Evolutionary conservation across 305 asterid species (phyloP).

Genomic region (Solanum hybrid): DNA sequence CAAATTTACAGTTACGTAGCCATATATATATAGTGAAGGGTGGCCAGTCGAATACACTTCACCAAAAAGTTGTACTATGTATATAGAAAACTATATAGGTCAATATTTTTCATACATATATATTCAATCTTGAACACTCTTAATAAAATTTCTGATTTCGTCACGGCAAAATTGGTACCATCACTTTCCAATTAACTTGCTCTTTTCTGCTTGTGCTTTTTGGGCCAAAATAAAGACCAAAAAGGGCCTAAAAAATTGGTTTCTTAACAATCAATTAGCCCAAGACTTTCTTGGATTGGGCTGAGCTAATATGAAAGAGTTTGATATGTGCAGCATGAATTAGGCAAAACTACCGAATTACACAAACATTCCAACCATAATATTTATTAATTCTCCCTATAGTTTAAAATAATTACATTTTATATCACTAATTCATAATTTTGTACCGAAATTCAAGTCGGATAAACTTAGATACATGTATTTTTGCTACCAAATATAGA

Average conservation of each 20-base stretch:
- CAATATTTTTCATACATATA: too few species aligned
- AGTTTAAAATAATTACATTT: too few species aligned
- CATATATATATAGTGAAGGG: background rate
- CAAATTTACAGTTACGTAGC: background rate
- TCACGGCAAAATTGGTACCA: background rate
- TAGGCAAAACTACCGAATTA: background rate
- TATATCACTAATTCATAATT: too few species aligned
- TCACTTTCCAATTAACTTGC: background rate
- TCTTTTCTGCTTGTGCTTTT: background rate
- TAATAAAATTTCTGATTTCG: background rate
- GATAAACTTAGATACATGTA: too few species aligned
- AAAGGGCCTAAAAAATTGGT: background rate
- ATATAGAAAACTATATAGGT: too few species aligned
- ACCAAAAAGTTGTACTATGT: too few species aligned
- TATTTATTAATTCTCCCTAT: too few species aligned
- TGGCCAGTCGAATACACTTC: background rate
- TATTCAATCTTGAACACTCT: too few species aligned
- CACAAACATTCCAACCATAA: background rate
- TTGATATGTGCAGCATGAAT: too few species aligned
- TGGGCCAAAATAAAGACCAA: background rate
- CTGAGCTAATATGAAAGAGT: background rate
- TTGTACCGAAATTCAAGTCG: too few species aligned
- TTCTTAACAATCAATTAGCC: background rate
- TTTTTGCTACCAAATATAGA: too few species aligned
- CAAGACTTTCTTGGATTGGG: background rate